Percentiles rank a stretch among this genome's conserved stretches.
These are phyloP conservation scores for Venustampulla echinocandica DNA, from an alignment of 495 filamentous ascomycete species.

Conservation along the genomic window DNA sequence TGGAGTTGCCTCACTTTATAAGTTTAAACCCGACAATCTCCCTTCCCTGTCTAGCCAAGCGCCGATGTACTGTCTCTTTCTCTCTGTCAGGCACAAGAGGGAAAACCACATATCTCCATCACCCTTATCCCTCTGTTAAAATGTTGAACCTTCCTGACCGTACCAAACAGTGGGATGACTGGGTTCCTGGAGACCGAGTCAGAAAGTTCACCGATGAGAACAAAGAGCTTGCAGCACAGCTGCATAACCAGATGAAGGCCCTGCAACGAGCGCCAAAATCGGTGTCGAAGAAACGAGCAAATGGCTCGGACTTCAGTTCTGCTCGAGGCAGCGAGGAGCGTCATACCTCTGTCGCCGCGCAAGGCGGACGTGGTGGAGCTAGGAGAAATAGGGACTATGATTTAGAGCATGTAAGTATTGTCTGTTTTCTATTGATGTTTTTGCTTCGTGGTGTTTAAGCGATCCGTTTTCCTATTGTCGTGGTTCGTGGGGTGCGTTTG, in stretches of 20 bases:
- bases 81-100: not conserved
- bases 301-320: conserved; percentile 67
- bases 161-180: conserved; percentile 86
- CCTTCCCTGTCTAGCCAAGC: no score
- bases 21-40: no score
- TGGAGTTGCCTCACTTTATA: no score
- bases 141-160: conserved; percentile 8
- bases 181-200: conserved; percentile 90
- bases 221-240: conserved; percentile 65
- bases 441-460: not conserved
- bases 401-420: conserved; percentile 66
- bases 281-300: conserved; percentile 34
- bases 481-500: no score
- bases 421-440: conserved; percentile 17
- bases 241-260: conserved; percentile 50
- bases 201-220: conserved; percentile 94
- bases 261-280: conserved; percentile 38
- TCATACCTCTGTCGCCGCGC: conserved; percentile 54
- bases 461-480: no score
- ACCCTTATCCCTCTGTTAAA: no score
- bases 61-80: not conserved
- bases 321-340: conserved; percentile 82
- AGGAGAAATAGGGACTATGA: conserved; percentile 66
- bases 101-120: not conserved
- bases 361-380: conserved; percentile 59